Evolutionary conservation across 176 grass and related monocot species (phyloP).

Genomic region (Triticum aestivum): IWGSC_CS_RefSeq_v2.1 NC_057797.1:645499274-645499773

Average conservation of each 20-base stretch:
- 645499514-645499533: neutral
- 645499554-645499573: neutral
- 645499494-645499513: neutral
- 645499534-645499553: neutral
- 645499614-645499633: neutral
- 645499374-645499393: conserved; percentile 23
- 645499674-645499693: neutral
- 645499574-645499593: neutral
- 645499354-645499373: conserved; percentile 24
- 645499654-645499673: neutral
- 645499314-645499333: neutral
- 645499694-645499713: neutral
- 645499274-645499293: neutral
- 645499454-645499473: conserved; percentile 8
- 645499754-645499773: neutral
- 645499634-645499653: neutral
- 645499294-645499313: neutral
- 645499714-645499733: neutral
- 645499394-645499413: conserved; percentile 30
- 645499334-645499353: conserved; percentile 29
- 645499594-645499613: neutral
- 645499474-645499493: neutral
- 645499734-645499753: neutral
- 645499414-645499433: neutral
- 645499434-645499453: conserved; percentile 18